phyloP scores from a whole-genome alignment of 1,139 yeast species.

The Scheffersomyces cryptocercus region DNA sequence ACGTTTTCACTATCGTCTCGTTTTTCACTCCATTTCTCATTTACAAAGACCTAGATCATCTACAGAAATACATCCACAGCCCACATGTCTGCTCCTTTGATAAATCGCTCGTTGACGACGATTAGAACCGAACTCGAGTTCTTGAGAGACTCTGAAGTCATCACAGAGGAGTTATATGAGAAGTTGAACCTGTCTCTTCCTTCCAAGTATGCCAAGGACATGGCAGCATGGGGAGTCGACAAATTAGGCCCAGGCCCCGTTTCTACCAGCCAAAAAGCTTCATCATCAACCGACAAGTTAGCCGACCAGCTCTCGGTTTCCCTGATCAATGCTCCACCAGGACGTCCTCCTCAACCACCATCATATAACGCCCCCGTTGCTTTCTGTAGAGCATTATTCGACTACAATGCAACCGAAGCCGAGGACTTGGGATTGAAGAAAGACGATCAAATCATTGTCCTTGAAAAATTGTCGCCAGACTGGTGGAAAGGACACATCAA shows the following conservation, averaged over 20 bases:
- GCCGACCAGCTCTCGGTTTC: conserved; percentile 25
- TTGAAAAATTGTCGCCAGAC: conserved; percentile 76
- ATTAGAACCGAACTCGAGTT: conserved; percentile 81
- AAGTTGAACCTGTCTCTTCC: conserved; percentile 60
- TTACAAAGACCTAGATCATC: too few relatives aligned
- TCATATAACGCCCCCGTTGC: conserved; percentile 25
- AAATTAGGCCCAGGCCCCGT: conserved; percentile 28
- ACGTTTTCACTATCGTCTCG: neutral
- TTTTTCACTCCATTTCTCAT: neutral
- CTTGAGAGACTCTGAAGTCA: conserved; percentile 73
- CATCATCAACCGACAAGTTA: conserved; percentile 17
- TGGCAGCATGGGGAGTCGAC: conserved; percentile 50
- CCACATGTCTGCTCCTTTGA: conserved; percentile 55
- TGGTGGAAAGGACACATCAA: conserved; percentile 83
- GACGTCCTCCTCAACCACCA: conserved; percentile 25
- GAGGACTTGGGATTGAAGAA: conserved; percentile 66
- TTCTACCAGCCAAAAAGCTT: conserved; percentile 2
- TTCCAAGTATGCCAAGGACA: conserved; percentile 53
- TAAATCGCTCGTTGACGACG: conserved; percentile 77
- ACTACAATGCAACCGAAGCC: conserved; percentile 65
- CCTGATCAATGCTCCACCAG: conserved; percentile 17
- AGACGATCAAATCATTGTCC: conserved; percentile 70
- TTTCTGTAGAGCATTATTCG: conserved; percentile 67
- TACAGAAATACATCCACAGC: neutral
- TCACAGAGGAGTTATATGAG: conserved; percentile 57